Evolutionary conservation across 2,329 filamentous ascomycete genomes (phyloP), one percentile per base, ranked within the genome.

Genomic region (Ampelomyces quisqualis): DNA sequence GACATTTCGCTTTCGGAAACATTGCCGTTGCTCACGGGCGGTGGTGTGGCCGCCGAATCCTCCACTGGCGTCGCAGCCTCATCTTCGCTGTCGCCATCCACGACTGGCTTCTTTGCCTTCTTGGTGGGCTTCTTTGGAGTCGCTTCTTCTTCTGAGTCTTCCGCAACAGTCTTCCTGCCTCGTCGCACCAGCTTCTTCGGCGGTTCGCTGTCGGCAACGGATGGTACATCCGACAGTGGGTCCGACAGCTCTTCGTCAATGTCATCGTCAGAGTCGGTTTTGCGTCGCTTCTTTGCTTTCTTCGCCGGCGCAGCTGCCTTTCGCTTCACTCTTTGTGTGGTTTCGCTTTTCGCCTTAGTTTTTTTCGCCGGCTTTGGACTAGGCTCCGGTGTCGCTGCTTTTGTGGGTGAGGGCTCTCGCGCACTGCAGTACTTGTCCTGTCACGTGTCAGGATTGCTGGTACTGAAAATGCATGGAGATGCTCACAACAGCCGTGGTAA

Each of bases 1-100:
- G 87, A 91, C 67, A 89, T 72, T 38, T 87, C 84, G 58, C 77
- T 83, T 32, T 84, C 78, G 0, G 78, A 80, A 7, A 46, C 34
- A 19, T 63, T 51, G 9, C 33, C 53, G 8, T 58, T 58, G 14
- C 36, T 28, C 5, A 45, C 43, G 8, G 43, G 26, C 18, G 45
- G 34, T 20, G 51, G 24, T 39, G 51, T 49, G 7, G 19, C 14
- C 8, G 50, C 34, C 13, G 40, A 20, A 21, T 47, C 43, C 37
- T 54, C 55, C 7, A 40, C 31, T 18, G 48, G 36, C 20, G 33
- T 28, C 8, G 34, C 38, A 17, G 28, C 43, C 21, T 40, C 36
- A 8, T 54, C 40, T 9, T 20, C 56, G 18, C 47, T 51, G 7
- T 55, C 49, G 8, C 55, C 48, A 10, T 53, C 47, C 3, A 51